A percentile compares a stretch with the other conserved stretches of the same genome.
phyloP scores from a whole-genome alignment of 495 filamentous ascomycete species.

The Neurospora sp. region DNA sequence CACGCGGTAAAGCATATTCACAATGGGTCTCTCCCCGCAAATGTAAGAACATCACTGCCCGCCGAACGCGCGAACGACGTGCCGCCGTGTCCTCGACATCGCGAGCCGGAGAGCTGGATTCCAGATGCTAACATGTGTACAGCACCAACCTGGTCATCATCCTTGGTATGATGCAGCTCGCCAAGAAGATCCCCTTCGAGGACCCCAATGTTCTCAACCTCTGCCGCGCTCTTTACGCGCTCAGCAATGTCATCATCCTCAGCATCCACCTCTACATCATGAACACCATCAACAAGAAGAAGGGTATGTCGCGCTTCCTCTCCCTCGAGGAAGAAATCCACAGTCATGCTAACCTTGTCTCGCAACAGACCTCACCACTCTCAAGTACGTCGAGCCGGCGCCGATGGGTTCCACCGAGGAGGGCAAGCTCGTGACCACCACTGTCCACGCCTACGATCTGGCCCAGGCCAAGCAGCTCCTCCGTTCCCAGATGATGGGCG shows the following conservation, averaged over 20 bases:
- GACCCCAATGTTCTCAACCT: slow-evolving; percentile 74
- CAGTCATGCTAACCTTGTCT: slow-evolving; percentile 7
- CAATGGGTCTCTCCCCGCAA: background rate
- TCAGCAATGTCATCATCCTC: slow-evolving; percentile 83
- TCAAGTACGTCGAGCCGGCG: slow-evolving; percentile 96
- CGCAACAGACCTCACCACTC: slow-evolving; percentile 77
- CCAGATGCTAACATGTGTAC: slow-evolving; percentile 3
- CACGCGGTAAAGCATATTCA: background rate
- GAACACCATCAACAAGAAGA: slow-evolving; percentile 78
- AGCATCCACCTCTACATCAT: slow-evolving; percentile 76
- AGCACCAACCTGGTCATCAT: slow-evolving; percentile 93
- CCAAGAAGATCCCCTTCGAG: slow-evolving; percentile 93
- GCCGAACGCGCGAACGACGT: background rate
- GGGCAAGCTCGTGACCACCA: slow-evolving; percentile 90
- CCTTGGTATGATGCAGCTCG: slow-evolving; percentile 93
- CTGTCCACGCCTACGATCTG: slow-evolving; percentile 84
- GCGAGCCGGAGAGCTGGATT: background rate
- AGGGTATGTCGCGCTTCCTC: slow-evolving; percentile 50
- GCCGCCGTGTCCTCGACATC: background rate
- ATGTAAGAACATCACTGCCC: background rate
- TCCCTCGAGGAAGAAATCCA: background rate
- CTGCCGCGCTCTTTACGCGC: slow-evolving; percentile 71
- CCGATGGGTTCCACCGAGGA: slow-evolving; percentile 86
- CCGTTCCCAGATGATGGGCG: slow-evolving; percentile 84
- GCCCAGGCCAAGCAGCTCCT: slow-evolving; percentile 70